Conservation (phyloP, 2,329 filamentous ascomycete genomes). For the Aspergillus fischeri region DNA sequence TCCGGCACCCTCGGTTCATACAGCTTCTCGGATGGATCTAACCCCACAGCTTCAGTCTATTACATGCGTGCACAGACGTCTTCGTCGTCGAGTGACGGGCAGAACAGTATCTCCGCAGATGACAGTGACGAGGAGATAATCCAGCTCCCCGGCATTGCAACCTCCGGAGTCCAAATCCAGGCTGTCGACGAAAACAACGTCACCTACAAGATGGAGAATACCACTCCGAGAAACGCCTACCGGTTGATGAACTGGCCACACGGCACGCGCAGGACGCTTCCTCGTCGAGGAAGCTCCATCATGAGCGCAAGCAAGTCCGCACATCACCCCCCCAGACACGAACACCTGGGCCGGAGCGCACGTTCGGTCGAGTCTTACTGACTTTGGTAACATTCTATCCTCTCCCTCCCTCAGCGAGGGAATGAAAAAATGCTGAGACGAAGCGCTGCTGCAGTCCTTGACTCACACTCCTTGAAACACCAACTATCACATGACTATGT, state of each 20-base stretch:
- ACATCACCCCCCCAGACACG: neutral
- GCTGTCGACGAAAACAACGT: slow-evolving; percentile 34
- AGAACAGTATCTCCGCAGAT: slow-evolving; percentile 18
- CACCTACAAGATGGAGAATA: slow-evolving; percentile 26
- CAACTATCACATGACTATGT: neutral
- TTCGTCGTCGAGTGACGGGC: slow-evolving; percentile 17
- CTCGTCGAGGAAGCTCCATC: neutral
- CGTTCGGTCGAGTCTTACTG: slow-evolving; percentile 27
- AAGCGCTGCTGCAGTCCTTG: neutral
- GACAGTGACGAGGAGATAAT: slow-evolving; percentile 35
- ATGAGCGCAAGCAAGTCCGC: neutral
- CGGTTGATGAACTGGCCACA: slow-evolving; percentile 31
- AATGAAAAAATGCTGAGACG: neutral
- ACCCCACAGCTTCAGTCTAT: slow-evolving; percentile 24
- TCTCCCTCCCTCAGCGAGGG: neutral
- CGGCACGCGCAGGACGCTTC: slow-evolving; percentile 10
- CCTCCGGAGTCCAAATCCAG: slow-evolving; percentile 26
- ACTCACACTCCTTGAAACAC: neutral
- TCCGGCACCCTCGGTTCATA: slow-evolving; percentile 5
- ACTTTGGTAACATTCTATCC: neutral
- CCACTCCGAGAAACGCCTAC: slow-evolving; percentile 23
- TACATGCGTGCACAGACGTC: slow-evolving; percentile 33
- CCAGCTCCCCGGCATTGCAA: slow-evolving; percentile 27
- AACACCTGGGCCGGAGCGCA: slow-evolving; percentile 14
- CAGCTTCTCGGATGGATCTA: slow-evolving; percentile 7